Conservation (phyloP, 768 basidiomycete species). For the Solioccasus polychromus region DNA sequence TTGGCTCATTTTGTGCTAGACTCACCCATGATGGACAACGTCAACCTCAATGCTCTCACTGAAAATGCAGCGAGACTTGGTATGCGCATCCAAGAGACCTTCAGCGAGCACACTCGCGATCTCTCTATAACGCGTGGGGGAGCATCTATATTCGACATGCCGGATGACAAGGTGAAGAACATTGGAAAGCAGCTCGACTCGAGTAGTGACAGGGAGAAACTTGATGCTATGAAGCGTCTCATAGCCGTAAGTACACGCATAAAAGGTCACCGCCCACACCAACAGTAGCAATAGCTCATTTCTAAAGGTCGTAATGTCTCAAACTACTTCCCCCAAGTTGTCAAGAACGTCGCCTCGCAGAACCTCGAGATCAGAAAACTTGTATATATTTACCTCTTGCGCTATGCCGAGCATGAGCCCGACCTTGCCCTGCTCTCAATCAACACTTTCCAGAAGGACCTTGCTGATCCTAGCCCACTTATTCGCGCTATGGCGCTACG, state of each 20-base stretch:
- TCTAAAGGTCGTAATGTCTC: slow-evolving; percentile 91
- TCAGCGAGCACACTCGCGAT: slow-evolving; percentile 79
- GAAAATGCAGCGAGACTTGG: slow-evolving; percentile 85
- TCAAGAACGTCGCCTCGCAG: slow-evolving; percentile 92
- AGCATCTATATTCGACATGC: slow-evolving; percentile 58
- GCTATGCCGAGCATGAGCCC: slow-evolving; percentile 90
- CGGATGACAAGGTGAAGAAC: slow-evolving; percentile 81
- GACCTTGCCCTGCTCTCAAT: slow-evolving; percentile 94
- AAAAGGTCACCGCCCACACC: background rate
- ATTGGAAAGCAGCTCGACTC: slow-evolving; percentile 87
- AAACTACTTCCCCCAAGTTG: slow-evolving; percentile 93
- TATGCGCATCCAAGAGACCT: slow-evolving; percentile 77
- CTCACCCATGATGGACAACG: slow-evolving; percentile 29
- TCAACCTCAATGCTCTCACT: slow-evolving; percentile 45
- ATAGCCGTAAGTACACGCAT: slow-evolving; percentile 67
- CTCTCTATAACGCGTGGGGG: slow-evolving; percentile 55
- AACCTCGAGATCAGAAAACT: slow-evolving; percentile 95
- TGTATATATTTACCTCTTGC: slow-evolving; percentile 95
- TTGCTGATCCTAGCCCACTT: slow-evolving; percentile 87
- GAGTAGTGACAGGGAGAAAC: slow-evolving; percentile 81
- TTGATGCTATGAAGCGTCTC: slow-evolving; percentile 93
- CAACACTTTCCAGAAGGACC: slow-evolving; percentile 97
- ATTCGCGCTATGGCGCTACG: slow-evolving; percentile 96
- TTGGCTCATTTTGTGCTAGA: background rate
- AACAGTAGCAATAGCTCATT: slow-evolving; percentile 59